Evolutionary conservation across 192 early-diverging fungal species (phyloP), one percentile per base, ranked within the genome.

Genomic region (Backusella tuberculispora): DNA sequence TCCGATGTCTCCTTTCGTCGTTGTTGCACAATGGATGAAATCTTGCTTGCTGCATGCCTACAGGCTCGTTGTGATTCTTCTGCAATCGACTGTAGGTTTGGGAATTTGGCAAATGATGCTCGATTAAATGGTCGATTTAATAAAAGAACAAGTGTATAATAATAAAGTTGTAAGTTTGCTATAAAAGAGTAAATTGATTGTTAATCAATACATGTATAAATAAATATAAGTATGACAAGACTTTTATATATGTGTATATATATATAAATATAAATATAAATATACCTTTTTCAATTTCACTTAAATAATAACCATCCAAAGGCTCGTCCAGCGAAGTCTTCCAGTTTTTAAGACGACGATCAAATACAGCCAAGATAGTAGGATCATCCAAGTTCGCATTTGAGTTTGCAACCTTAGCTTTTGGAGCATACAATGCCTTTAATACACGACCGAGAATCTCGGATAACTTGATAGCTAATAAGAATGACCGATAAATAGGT

Each of bases 371-470:
- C 14, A 87, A 65, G 29, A 87, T 84, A 0, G 84, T 83, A 6
- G 80, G 83, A 6, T 80, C 82, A 34, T 85, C 80, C 40, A 80
- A 76, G 5, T 76, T 75, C n/a, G 78, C 79, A 40, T 74, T 76
- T 5, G 81, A 77, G n/a, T 81, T 81, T 40, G 85, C 72, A 15
- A 64, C 77, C n/a, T 83, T 82, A 34, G 85, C 78, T 14, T 74
- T 84, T 3, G 86, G 85, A 3, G 84, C 78, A 63, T 89, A 88
- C 0, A 89, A 45, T 19, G 81, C 76, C 7, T 83, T 84, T 9
- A 89, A 53, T 17, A 88, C 76, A 26, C 84, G 67, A 19, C 88
- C 88, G 0, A 86, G 50, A 6, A 89, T 85, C 60, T 84, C 80
- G 0, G 83, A 82, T 40, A 89, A 47, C n/a, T 86, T 85, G 63